A percentile compares a stretch with the other conserved stretches of the same genome.
phyloP scores from a whole-genome alignment of 2,329 filamentous ascomycete genomes.

The Leptographium wingfieldii region DNA sequence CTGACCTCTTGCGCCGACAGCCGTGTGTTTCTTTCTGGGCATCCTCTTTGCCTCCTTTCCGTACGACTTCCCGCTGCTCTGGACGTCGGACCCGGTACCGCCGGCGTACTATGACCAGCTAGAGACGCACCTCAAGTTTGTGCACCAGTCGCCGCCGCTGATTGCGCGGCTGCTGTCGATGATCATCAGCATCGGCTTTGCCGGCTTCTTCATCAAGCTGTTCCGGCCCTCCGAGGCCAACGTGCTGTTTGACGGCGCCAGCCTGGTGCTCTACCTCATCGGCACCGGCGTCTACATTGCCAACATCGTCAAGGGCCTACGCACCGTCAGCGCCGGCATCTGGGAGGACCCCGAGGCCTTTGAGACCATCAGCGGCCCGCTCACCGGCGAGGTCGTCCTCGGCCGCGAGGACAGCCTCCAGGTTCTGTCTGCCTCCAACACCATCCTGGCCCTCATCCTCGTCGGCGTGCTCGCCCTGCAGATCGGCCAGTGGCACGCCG shows the following conservation, averaged over 20 bases:
- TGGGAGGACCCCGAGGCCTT: slow-evolving; percentile 34
- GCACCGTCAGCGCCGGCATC: slow-evolving; percentile 63
- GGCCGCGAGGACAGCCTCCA: slow-evolving; percentile 80
- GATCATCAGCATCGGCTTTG: slow-evolving; percentile 73
- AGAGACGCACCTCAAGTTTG: slow-evolving; percentile 79
- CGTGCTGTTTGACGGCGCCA: slow-evolving; percentile 83
- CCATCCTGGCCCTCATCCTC: slow-evolving; percentile 82
- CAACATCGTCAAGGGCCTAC: slow-evolving; percentile 91
- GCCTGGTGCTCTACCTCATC: slow-evolving; percentile 69
- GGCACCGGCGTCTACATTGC: slow-evolving; percentile 87
- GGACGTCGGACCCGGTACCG: slow-evolving; percentile 54
- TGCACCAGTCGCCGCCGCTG: slow-evolving; percentile 82
- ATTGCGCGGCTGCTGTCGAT: slow-evolving; percentile 92
- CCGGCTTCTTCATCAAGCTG: slow-evolving; percentile 86
- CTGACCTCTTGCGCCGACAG: slow-evolving; percentile 27
- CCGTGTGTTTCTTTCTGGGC: slow-evolving; percentile 93
- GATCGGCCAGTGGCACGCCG: slow-evolving; percentile 96
- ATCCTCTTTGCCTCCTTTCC: slow-evolving; percentile 94
- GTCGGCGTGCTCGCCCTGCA: slow-evolving; percentile 86
- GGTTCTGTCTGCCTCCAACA: slow-evolving; percentile 88
- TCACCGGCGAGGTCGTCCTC: slow-evolving; percentile 53
- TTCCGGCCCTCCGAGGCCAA: slow-evolving; percentile 91
- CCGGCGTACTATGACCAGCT: slow-evolving; percentile 68
- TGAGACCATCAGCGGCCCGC: slow-evolving; percentile 25
- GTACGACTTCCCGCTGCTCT: slow-evolving; percentile 87